Evolutionary conservation across 805 yeast species (phyloP).

Genomic region (Zygoascus flipseniorum): DNA sequence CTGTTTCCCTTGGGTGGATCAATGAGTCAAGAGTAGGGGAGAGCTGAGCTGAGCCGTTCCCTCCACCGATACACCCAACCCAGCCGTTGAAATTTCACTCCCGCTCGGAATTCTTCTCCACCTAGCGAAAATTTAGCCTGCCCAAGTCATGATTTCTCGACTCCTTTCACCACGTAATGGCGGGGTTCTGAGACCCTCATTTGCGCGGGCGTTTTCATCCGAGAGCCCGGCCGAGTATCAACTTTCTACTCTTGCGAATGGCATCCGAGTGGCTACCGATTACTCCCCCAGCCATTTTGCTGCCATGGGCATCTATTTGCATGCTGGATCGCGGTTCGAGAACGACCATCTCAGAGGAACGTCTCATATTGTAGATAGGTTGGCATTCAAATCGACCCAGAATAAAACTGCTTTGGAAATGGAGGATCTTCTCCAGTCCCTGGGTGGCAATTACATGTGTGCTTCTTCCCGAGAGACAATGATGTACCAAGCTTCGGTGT

Average conservation of each 20-base stretch:
- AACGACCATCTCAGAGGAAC: slow-evolving; percentile 52
- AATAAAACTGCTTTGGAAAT: slow-evolving; percentile 49
- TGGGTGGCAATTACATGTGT: slow-evolving; percentile 94
- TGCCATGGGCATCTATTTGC: slow-evolving; percentile 80
- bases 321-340: slow-evolving; percentile 88
- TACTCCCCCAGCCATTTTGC: slow-evolving; percentile 84
- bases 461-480: slow-evolving; percentile 86
- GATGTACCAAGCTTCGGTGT: slow-evolving; percentile 91
- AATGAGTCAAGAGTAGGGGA: too few relatives aligned
- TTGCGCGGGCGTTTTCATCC: background rate
- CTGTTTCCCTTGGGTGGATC: too few relatives aligned
- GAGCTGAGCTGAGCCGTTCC: too few relatives aligned
- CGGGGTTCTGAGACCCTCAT: background rate
- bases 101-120: too few relatives aligned
- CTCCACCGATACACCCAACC: too few relatives aligned
- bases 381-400: slow-evolving; percentile 49
- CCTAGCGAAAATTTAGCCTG: too few relatives aligned
- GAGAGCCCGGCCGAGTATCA: slow-evolving; percentile 5
- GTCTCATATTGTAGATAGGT: slow-evolving; percentile 75
- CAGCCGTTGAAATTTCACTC: too few relatives aligned
- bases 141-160: background rate
- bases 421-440: slow-evolving; percentile 61
- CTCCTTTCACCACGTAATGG: background rate
- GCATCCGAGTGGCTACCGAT: slow-evolving; percentile 75
- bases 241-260: slow-evolving; percentile 52